Base-by-base conservation (phyloP, 306 rosid species). In the Vigna hirtella region DNA sequence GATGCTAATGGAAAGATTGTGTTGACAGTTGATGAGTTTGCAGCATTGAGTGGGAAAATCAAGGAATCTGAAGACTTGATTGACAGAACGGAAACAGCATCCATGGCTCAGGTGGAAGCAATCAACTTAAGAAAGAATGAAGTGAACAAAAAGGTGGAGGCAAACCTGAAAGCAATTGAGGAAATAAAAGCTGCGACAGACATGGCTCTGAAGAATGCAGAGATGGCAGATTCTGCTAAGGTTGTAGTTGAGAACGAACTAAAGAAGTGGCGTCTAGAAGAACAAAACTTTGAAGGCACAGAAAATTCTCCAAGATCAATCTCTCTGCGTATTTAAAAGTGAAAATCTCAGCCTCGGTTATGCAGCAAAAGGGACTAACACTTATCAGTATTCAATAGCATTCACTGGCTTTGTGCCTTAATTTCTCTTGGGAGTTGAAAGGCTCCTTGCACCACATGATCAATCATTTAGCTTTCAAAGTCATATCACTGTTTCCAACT, bases 161-260 rank as follows among this genome's bases (percentile, higher is more conserved):
- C 93, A 40, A 88, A 88, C 65, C 74, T 90, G 65, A 90, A 70
- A 81, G 94, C 96, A 5, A 91, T 93, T 15, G 96, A 93, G 71
- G 97, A 93, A 77, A 93, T 95, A 26, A 86, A 88, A 63, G 81
- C 76, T 17, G 99, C 98, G 56, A 93, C 97, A 24, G 90, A 91
- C n/a, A 45, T 93, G 78, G 99, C 97, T 59, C 43, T 95, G 74
- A 89, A 76, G 79, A 86, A 87, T 9, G 96, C 99, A 57, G 97
- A 90, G 77, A 83, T 85, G 88, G 97, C 97, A 7, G 97, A 90
- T 47, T 77, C 92, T 0, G 97, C 97, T 15, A 92, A 91, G 82
- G 3, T 66, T 28, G 85, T 81, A 49, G 85, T 91, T 20, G 98
- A 93, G 45, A 82, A 79, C 7, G 98, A 95, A 65, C 90, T 93